A percentile compares a stretch with the other conserved stretches of the same genome.
Evolutionary conservation across 768 basidiomycete species (phyloP).

Genomic region (Hortiboletus campestris): DNA sequence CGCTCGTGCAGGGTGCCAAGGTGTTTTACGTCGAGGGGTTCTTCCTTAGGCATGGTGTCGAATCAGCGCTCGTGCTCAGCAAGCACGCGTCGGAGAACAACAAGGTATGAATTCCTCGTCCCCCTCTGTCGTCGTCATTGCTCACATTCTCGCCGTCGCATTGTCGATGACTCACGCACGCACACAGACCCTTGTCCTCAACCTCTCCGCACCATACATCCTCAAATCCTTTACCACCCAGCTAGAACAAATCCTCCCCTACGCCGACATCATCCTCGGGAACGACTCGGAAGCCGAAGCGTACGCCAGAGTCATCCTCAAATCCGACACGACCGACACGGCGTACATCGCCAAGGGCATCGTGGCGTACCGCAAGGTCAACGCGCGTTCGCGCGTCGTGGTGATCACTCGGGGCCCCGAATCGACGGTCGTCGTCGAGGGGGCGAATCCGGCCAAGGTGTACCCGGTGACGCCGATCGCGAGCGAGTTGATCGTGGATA

Average conservation of each 20-base stretch:
- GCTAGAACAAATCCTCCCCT: slow-evolving; percentile 76
- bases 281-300: slow-evolving; percentile 94
- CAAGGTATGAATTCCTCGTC: slow-evolving; percentile 50
- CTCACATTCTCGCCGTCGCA: not conserved
- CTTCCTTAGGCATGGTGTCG: slow-evolving; percentile 92
- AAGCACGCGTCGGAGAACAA: slow-evolving; percentile 70
- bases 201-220: slow-evolving; percentile 98
- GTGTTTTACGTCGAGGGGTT: slow-evolving; percentile 95
- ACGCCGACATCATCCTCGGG: slow-evolving; percentile 90
- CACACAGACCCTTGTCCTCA: slow-evolving; percentile 77
- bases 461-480: slow-evolving; percentile 58
- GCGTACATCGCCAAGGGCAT: slow-evolving; percentile 68
- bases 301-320: slow-evolving; percentile 74
- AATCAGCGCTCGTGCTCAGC: slow-evolving; percentile 68
- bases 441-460: slow-evolving; percentile 52
- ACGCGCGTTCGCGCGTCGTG: slow-evolving; percentile 76
- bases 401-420: slow-evolving; percentile 89
- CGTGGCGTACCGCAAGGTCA: slow-evolving; percentile 73
- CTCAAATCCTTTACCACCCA: slow-evolving; percentile 87
- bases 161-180: not conserved
- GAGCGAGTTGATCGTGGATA: slow-evolving; percentile 80
- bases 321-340: slow-evolving; percentile 64
- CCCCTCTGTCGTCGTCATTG: not conserved
- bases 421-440: slow-evolving; percentile 72
- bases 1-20: slow-evolving; percentile 76